A percentile compares a stretch with the other conserved stretches of the same genome.
These are phyloP conservation scores for Firmiana major DNA, from an alignment of 345 rosid species.

Conservation along the genomic window DNA sequence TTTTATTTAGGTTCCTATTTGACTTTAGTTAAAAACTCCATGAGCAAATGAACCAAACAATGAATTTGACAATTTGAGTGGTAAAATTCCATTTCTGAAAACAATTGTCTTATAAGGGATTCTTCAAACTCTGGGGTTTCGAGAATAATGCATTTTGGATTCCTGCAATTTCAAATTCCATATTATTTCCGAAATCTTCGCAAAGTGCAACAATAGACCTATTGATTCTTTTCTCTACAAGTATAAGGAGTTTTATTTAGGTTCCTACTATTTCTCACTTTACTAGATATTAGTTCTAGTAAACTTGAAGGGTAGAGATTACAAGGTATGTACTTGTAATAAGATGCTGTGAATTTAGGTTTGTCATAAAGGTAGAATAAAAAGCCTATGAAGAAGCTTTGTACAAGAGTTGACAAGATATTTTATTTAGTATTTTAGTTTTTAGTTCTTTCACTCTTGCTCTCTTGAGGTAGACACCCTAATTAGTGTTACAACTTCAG, in stretches of 20 bases:
- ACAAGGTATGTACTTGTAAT: not conserved
- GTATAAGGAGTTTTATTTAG: not conserved
- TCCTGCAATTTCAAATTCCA: not conserved
- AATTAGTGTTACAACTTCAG: not conserved
- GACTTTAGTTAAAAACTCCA: not conserved
- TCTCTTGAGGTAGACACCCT: not conserved
- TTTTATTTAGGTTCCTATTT: not conserved
- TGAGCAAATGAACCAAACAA: not conserved
- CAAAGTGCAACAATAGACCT: not conserved
- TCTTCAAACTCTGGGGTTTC: not conserved
- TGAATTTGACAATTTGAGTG: not conserved
- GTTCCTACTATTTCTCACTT: not conserved
- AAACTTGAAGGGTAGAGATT: not conserved
- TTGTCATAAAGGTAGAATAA: not conserved
- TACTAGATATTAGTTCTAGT: not conserved
- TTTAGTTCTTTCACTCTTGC: not conserved
- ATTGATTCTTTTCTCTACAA: not conserved
- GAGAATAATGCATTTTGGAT: not conserved
- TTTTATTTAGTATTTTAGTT: not conserved
- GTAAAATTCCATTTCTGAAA: not conserved
- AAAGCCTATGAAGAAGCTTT: not conserved
- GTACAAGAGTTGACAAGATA: not conserved
- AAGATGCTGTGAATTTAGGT: not conserved
- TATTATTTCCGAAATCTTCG: not conserved
- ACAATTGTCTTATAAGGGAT: not conserved